phyloP scores from a whole-genome alignment of 2,329 filamentous ascomycete genomes.

The Paraconiothyrium sp. region DNA sequence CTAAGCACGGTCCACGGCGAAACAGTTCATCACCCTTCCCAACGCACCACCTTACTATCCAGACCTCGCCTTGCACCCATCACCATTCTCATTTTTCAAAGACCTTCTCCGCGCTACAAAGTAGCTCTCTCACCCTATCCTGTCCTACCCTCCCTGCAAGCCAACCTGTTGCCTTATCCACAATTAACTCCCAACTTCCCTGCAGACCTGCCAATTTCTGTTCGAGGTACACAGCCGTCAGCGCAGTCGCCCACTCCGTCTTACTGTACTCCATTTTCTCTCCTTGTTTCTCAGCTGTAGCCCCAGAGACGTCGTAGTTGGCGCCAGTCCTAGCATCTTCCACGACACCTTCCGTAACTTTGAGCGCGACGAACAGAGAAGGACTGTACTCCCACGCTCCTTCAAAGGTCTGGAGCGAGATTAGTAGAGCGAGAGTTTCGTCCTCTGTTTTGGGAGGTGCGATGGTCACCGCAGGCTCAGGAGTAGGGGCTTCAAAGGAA shows the following conservation, averaged over 20 bases:
- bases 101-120: constrained; percentile 11
- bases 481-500: not conserved
- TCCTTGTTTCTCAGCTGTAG: not conserved
- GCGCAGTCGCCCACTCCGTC: constrained; percentile 45
- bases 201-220: constrained; percentile 54
- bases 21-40: not conserved
- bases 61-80: not conserved
- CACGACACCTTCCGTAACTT: not conserved
- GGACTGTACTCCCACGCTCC: constrained; percentile 61
- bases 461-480: no score
- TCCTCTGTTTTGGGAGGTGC: constrained; percentile 26
- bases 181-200: constrained; percentile 72
- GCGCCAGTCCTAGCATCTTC: constrained; percentile 17
- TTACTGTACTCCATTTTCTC: constrained; percentile 10
- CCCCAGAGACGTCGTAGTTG: constrained; percentile 17
- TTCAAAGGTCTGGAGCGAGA: constrained; percentile 65
- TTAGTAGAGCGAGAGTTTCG: constrained; percentile 55
- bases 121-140: constrained; percentile 11
- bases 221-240: constrained; percentile 63
- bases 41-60: not conserved
- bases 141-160: constrained; percentile 22
- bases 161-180: constrained; percentile 65
- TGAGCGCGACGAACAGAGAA: constrained; percentile 27
- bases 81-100: not conserved
- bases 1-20: not conserved